A percentile compares a stretch with the other conserved stretches of the same genome.
Conservation (phyloP, 208 protist species). For the Trichomonas vaginalis region DNA sequence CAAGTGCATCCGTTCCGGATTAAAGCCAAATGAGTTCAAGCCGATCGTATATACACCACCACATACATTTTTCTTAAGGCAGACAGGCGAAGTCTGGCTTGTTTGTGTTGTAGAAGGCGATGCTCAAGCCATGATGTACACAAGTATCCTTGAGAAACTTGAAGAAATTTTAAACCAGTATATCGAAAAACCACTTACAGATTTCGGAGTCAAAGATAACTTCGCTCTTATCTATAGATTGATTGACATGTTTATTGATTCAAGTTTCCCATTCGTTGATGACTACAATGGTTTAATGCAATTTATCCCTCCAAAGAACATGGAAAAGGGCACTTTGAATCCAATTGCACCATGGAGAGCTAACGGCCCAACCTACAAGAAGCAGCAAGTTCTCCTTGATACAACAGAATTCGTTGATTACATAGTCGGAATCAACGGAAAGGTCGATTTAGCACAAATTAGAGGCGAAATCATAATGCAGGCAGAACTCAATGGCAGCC, state of each 20-base stretch:
- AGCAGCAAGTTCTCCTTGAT: not conserved
- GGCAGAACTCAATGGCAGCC: not conserved
- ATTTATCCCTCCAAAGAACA: not conserved
- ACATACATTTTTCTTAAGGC: not conserved
- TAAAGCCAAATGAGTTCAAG: not conserved
- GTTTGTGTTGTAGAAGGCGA: not conserved
- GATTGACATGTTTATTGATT: not conserved
- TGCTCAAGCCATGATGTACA: not conserved
- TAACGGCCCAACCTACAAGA: not conserved
- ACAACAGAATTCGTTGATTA: not conserved
- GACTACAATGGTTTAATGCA: not conserved
- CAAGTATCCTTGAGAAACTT: not conserved
- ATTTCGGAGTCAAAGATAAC: constrained; percentile 5
- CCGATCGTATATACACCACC: not conserved
- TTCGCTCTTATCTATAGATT: not conserved
- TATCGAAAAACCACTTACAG: not conserved
- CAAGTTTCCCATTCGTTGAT: not conserved
- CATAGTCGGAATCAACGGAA: not conserved
- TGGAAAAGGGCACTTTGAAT: not conserved
- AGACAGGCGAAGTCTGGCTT: not conserved
- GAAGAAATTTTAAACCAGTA: not conserved
- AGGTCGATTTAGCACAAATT: not conserved
- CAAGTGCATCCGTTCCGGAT: not conserved
- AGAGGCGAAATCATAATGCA: not conserved
- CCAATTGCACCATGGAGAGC: not conserved